These are phyloP conservation scores for Odontarrhena argentea DNA, from an alignment of 345 rosid species.

Conservation along the genomic window DNA sequence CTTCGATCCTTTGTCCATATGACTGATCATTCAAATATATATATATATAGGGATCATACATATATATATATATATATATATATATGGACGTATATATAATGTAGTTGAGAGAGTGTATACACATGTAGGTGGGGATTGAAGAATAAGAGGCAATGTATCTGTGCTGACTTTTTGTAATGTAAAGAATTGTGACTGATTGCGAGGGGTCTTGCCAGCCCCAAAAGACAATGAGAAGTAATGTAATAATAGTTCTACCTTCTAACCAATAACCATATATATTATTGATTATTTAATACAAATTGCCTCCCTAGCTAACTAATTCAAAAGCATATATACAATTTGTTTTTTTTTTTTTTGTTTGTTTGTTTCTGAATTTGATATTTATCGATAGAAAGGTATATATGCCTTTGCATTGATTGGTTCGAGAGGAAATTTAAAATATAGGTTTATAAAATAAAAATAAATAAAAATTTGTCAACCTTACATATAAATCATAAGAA, in stretches of 20 bases:
- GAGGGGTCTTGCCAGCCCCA: conserved; percentile 38
- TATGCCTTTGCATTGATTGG: too few relatives aligned
- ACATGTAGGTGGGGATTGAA: conserved; percentile 22
- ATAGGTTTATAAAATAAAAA: too few relatives aligned
- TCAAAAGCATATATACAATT: not conserved
- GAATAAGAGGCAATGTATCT: conserved; percentile 14
- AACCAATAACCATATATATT: conserved; percentile 34
- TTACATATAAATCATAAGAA: too few relatives aligned
- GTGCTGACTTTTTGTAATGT: conserved; percentile 25
- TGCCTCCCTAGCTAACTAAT: not conserved
- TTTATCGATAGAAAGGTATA: too few relatives aligned
- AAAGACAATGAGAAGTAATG: conserved; percentile 19
- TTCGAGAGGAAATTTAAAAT: too few relatives aligned
- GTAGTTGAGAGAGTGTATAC: conserved; percentile 3
- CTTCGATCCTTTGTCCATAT: too few relatives aligned
- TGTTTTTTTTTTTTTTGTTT: not conserved
- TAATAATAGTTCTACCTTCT: conserved; percentile 20
- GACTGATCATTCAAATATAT: too few relatives aligned
- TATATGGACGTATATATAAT: not conserved
- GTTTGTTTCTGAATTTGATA: too few relatives aligned
- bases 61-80: not conserved
- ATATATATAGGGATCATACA: not conserved
- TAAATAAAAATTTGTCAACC: too few relatives aligned
- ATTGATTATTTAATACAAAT: conserved; percentile 1
- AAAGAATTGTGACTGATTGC: conserved; percentile 11